A percentile compares a stretch with the other conserved stretches of the same genome.
Conservation (phyloP, 2,329 filamentous ascomycete genomes). For the Sporothrix brasiliensis region DNA sequence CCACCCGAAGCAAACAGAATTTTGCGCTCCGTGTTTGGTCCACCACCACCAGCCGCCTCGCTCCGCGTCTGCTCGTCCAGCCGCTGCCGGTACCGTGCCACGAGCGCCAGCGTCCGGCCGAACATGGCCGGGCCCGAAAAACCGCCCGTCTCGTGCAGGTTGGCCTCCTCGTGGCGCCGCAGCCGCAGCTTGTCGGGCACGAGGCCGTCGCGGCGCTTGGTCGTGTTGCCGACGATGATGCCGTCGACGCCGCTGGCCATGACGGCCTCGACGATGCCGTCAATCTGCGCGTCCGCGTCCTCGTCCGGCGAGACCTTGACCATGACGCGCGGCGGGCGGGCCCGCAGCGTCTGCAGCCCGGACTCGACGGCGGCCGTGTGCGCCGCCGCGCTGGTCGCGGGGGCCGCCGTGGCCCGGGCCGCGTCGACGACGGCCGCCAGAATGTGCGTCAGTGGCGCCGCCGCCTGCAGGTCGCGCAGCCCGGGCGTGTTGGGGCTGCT, state of each 20-base stretch:
- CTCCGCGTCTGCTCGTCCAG: slow-evolving; percentile 54
- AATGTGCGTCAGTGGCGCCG: slow-evolving; percentile 78
- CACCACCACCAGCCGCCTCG: slow-evolving; percentile 37
- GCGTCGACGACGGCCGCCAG: slow-evolving; percentile 81
- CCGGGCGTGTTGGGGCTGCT: slow-evolving; percentile 96
- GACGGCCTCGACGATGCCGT: slow-evolving; percentile 85
- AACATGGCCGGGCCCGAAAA: slow-evolving; percentile 92
- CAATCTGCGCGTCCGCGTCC: slow-evolving; percentile 79
- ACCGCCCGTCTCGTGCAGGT: slow-evolving; percentile 77
- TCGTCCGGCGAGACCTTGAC: slow-evolving; percentile 98
- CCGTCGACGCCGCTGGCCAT: slow-evolving; percentile 86
- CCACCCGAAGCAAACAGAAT: slow-evolving; percentile 93
- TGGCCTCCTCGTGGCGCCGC: slow-evolving; percentile 65
- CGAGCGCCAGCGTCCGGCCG: slow-evolving; percentile 73
- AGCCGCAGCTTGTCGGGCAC: slow-evolving; percentile 69
- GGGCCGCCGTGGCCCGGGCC: slow-evolving; percentile 62
- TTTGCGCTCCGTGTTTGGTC: slow-evolving; percentile 52
- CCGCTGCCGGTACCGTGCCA: slow-evolving; percentile 74
- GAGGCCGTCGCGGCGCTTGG: slow-evolving; percentile 74
- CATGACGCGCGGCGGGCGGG: slow-evolving; percentile 80
- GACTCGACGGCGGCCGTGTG: slow-evolving; percentile 25
- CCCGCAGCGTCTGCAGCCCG: slow-evolving; percentile 49
- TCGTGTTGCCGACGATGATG: slow-evolving; percentile 96
- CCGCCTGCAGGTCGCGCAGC: slow-evolving; percentile 80
- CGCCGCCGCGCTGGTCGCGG: not conserved